Conservation (phyloP, 345 rosid genomes). For the Abelmoschus esculentus region DNA sequence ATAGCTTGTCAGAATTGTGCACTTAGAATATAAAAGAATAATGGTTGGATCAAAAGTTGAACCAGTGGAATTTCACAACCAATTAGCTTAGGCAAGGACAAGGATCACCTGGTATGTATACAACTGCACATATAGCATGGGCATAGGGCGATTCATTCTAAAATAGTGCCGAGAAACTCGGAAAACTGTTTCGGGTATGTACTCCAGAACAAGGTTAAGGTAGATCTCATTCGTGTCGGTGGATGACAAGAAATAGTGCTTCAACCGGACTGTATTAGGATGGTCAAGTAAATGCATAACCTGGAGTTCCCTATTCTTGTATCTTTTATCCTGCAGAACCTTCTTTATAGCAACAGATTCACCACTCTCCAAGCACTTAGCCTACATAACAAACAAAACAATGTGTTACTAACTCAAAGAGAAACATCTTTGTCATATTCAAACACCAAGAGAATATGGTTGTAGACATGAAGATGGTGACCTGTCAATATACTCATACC, state of each 20-base stretch:
- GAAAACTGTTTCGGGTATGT: slow-evolving; percentile 80
- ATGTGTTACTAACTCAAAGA: background rate
- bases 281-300: slow-evolving; percentile 82
- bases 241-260: slow-evolving; percentile 88
- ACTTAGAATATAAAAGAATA: background rate
- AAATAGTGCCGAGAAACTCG: slow-evolving; percentile 70
- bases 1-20: background rate
- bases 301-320: slow-evolving; percentile 97
- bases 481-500: slow-evolving; percentile 29
- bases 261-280: slow-evolving; percentile 72
- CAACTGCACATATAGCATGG: slow-evolving; percentile 68
- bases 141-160: slow-evolving; percentile 54
- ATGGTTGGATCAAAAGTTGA: background rate
- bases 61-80: background rate
- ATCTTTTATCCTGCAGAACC: slow-evolving; percentile 91
- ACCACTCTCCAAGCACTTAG: slow-evolving; percentile 78
- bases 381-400: slow-evolving; percentile 30
- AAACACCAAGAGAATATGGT: background rate
- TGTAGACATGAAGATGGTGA: background rate
- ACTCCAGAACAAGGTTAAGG: slow-evolving; percentile 93
- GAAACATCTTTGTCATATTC: background rate
- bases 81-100: slow-evolving; percentile 4
- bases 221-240: slow-evolving; percentile 83
- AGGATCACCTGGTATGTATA: slow-evolving; percentile 60
- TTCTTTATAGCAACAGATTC: slow-evolving; percentile 89